Conservation (phyloP, 2,329 filamentous ascomycete genomes). For the Scolecobasidium constrictum region DNA sequence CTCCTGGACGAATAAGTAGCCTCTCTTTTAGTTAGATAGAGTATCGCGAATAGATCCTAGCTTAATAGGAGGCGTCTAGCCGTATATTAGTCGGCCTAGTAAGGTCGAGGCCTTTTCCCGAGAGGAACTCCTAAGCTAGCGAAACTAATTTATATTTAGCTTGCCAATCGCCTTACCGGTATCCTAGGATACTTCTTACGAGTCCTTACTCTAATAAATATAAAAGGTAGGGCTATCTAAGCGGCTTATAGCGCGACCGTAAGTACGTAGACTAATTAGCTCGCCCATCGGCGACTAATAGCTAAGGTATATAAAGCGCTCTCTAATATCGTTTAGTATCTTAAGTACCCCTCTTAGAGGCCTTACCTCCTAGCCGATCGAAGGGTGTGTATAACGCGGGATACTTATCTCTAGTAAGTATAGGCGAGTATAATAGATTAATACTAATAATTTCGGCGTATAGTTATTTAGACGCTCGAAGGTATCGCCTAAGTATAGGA, state of each 20-base stretch:
- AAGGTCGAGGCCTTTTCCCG: neutral
- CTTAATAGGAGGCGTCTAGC: neutral
- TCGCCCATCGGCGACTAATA: neutral
- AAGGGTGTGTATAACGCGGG: neutral
- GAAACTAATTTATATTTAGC: neutral
- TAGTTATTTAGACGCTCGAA: neutral
- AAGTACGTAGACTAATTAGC: neutral
- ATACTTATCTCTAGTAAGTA: neutral
- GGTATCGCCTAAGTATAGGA: neutral
- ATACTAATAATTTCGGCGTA: neutral
- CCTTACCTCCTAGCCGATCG: neutral
- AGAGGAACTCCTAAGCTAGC: neutral
- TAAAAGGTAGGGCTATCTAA: slow-evolving; percentile 1
- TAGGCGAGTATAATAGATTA: neutral
- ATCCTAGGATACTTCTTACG: neutral
- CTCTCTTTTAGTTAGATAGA: neutral
- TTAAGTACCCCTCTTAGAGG: neutral
- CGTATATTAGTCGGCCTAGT: neutral
- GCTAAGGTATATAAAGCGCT: neutral
- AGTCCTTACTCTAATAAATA: neutral
- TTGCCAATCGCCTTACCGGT: neutral
- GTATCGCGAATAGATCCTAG: neutral
- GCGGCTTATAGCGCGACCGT: neutral
- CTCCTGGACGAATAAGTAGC: neutral
- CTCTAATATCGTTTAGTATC: neutral